Conservation (phyloP, 192 early-diverging fungal species). For the Umbelopsis sp. region DNA sequence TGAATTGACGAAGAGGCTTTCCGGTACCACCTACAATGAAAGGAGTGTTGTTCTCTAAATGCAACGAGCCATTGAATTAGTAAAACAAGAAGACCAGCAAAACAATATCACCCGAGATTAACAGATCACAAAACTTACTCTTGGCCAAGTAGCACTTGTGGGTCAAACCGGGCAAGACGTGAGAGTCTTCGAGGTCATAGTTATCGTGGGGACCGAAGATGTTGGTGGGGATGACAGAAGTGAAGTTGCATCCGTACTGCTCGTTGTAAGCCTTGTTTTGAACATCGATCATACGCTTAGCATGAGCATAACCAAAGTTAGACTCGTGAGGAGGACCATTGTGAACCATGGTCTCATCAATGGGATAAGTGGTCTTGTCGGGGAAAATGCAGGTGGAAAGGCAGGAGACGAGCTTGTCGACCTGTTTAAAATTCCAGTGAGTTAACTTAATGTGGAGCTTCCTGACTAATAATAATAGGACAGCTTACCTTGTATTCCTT, state of each 20-base stretch:
- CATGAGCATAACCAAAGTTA: conserved; percentile 84
- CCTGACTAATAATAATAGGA: not conserved
- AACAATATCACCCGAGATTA: not conserved
- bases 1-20: conserved; percentile 81
- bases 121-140: conserved; percentile 45
- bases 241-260: conserved; percentile 80
- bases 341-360: conserved; percentile 87
- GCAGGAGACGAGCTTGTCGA: conserved; percentile 84
- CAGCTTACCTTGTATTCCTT: conserved; percentile 60
- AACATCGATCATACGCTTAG: conserved; percentile 85
- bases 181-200: conserved; percentile 77
- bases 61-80: not conserved
- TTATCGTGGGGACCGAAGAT: conserved; percentile 84
- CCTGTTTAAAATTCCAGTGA: conserved; percentile 38
- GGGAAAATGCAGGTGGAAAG: conserved; percentile 87
- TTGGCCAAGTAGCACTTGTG: conserved; percentile 86
- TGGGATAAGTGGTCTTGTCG: conserved; percentile 81
- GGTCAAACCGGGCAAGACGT: conserved; percentile 78
- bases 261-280: conserved; percentile 80
- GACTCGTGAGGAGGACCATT: conserved; percentile 77
- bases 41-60: conserved; percentile 67
- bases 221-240: conserved; percentile 82
- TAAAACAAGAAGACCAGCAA: not conserved
- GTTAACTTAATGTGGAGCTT: too few species aligned
- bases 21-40: conserved; percentile 77